phyloP scores from a whole-genome alignment of 306 rosid species.

The Corylus heterophylla region DNA sequence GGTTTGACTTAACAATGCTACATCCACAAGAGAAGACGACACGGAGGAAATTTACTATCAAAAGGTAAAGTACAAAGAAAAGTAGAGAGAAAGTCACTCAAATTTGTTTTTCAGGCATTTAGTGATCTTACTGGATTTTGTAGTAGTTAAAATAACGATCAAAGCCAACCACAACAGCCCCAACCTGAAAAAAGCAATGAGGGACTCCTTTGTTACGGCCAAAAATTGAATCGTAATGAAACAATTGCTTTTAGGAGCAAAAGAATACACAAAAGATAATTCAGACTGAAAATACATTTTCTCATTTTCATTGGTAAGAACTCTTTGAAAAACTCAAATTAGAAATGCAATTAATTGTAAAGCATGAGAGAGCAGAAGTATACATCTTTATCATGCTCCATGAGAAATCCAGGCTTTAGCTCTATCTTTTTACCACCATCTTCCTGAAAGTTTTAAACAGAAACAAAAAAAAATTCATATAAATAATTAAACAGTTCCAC shows the following conservation, averaged over 20 bases:
- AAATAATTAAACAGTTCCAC: conserved; percentile 1
- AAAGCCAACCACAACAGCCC: conserved; percentile 98
- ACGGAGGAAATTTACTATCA: no score
- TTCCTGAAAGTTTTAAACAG: conserved; percentile 48
- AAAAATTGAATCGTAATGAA: background rate
- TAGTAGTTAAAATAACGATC: conserved; percentile 98
- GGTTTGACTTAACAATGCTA: no score
- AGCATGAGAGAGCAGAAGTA: conserved; percentile 30
- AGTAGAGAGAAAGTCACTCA: no score
- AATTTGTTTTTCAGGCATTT: no score
- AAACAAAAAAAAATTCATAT: background rate
- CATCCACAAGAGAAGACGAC: no score
- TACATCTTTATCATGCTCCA: conserved; percentile 94
- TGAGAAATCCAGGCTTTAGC: conserved; percentile 87
- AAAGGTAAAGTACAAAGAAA: no score
- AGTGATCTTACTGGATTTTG: conserved; percentile 82
- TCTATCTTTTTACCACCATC: conserved; percentile 94
- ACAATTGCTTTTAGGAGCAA: background rate
- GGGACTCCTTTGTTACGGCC: conserved; percentile 21
- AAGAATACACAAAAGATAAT: conserved; percentile 6
- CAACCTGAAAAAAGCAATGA: conserved; percentile 57
- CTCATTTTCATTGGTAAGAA: conserved; percentile 1
- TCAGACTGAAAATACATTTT: conserved; percentile 5
- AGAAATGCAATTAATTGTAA: conserved; percentile 4
- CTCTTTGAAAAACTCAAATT: background rate